Percentiles rank a stretch among this genome's conserved stretches.
Evolutionary conservation across 495 filamentous ascomycete species (phyloP).

Genomic region (Aspergillus cavernicola): DNA sequence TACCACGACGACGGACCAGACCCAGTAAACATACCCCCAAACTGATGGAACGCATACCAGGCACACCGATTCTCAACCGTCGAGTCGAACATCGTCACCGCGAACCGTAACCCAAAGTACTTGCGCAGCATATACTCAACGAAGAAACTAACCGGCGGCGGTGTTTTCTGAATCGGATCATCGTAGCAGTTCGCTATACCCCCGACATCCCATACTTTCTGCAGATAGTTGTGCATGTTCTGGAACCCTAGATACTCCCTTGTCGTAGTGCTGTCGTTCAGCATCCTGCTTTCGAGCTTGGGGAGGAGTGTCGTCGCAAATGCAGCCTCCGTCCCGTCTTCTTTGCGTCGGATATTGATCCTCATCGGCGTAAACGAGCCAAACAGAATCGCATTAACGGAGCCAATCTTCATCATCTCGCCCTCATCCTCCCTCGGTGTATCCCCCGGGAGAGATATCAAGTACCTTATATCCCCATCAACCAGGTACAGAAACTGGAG

Average conservation of each 20-base stretch:
- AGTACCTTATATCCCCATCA: neutral
- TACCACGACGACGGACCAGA: neutral
- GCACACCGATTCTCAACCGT: neutral
- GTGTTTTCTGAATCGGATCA: neutral
- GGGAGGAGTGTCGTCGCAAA: neutral
- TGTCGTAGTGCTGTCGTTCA: neutral
- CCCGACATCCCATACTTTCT: neutral
- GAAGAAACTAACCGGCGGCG: neutral
- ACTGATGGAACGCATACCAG: neutral
- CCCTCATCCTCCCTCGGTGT: neutral
- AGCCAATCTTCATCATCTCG: neutral
- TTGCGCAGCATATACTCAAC: conserved; percentile 8
- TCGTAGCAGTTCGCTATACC: conserved; percentile 4
- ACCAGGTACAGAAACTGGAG: conserved; percentile 3
- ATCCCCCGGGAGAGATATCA: neutral
- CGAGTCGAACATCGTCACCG: neutral
- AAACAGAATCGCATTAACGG: neutral
- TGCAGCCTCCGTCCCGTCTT: neutral
- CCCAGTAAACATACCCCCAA: neutral
- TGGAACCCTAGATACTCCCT: neutral
- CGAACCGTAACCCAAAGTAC: conserved; percentile 4
- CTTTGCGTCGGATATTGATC: neutral
- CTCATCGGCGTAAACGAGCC: neutral
- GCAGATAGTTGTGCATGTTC: conserved; percentile 2
- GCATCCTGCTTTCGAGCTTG: too few relatives aligned